Evolutionary conservation across 257 asterid species (phyloP), one percentile per base, ranked within the genome.

Genomic region (Solanum verrucosum): DNA sequence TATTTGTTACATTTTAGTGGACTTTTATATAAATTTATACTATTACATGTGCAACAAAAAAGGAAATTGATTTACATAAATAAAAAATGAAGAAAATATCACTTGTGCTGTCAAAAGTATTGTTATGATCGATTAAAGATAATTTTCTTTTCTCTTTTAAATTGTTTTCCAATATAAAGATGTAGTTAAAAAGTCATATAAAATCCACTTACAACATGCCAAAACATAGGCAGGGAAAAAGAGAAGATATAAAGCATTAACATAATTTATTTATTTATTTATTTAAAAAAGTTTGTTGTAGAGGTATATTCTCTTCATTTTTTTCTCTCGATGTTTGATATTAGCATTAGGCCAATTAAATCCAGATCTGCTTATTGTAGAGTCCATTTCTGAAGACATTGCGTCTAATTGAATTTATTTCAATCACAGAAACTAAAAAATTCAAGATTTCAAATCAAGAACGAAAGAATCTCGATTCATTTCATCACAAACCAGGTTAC

Each of bases 301-400:
- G 90, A 89, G 94, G 93, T 92, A 90, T 95, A 94, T 94, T 92
- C 92, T 87, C 90, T 27, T 11, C 1, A 6, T 20, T 25, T 67
- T 67, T 67, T 27, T 12, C 2, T n/a, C 18, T 2, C 9, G 16
- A 2, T 65, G 8, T 65, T 5, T 0, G 7, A 9, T 65, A 65
- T 2, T 4, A 9, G 4, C 14, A n/a, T 65, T 12, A 4, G 52
- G 52, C 52, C 0, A 44, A 44, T 44, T 44, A 68, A 68, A 70
- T 70, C 1, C 10, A 1, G 0, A 70, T 70, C 2, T 9, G 0
- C 5, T 3, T 0, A 13, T 68, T 68, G 5, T 3, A 13, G 0
- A 14, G 21, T 1, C 1, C 2, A 29, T 70, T 70, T 70, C 11
- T 29, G 37, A 3, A 31, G 20, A 14, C 3, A 6, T 5, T 5